These are phyloP conservation scores for Suillus brevipes DNA, from an alignment of 768 basidiomycete species.

Conservation along the genomic window DNA sequence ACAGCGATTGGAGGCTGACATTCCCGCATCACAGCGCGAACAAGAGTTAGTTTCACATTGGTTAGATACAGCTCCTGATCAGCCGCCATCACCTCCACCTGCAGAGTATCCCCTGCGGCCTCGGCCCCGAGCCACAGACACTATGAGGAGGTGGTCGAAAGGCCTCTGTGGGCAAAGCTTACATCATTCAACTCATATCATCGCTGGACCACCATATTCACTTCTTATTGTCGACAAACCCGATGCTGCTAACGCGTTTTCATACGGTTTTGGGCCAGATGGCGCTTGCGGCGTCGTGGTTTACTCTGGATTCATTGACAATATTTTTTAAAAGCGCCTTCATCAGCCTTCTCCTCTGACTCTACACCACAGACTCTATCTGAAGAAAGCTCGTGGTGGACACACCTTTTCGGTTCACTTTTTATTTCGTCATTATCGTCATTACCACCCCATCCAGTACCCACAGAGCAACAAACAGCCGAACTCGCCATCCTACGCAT, in stretches of 20 bases:
- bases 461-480: slow-evolving; percentile 80
- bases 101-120: slow-evolving; percentile 77
- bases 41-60: slow-evolving; percentile 55
- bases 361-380: slow-evolving; percentile 14
- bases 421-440: slow-evolving; percentile 34
- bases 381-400: slow-evolving; percentile 44
- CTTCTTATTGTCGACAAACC: slow-evolving; percentile 87
- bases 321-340: slow-evolving; percentile 53
- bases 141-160: slow-evolving; percentile 59
- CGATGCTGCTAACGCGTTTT: slow-evolving; percentile 86
- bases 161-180: slow-evolving; percentile 45
- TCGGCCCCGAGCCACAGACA: slow-evolving; percentile 75
- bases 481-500: slow-evolving; percentile 91
- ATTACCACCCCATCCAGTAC: slow-evolving; percentile 44
- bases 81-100: slow-evolving; percentile 74
- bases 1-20: slow-evolving; percentile 70
- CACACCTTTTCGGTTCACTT: slow-evolving; percentile 48
- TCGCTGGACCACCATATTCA: too few relatives aligned
- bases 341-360: slow-evolving; percentile 25
- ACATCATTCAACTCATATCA: too few relatives aligned
- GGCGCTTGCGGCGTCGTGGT: slow-evolving; percentile 93
- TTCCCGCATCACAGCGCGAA: slow-evolving; percentile 67
- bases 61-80: slow-evolving; percentile 49
- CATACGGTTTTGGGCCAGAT: slow-evolving; percentile 91
- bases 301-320: slow-evolving; percentile 90